phyloP scores from a whole-genome alignment of 1,139 yeast species.

The Candida anutae region DNA sequence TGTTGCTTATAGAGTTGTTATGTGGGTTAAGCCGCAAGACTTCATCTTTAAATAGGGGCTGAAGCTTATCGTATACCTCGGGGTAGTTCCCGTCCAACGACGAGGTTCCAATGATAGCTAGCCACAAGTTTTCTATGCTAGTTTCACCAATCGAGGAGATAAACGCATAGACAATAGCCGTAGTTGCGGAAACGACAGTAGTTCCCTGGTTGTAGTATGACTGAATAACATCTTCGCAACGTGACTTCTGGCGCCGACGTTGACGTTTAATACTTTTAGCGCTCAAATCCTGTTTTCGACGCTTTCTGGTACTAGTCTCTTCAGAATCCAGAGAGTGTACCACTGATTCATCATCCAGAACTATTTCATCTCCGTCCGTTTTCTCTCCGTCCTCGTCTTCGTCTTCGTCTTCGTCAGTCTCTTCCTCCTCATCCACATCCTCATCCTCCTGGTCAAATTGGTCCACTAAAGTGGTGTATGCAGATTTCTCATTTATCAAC shows the following conservation, averaged over 20 bases:
- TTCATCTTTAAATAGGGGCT: slow-evolving; percentile 76
- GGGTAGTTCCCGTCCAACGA: slow-evolving; percentile 73
- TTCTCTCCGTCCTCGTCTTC: slow-evolving; percentile 12
- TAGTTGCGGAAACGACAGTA: slow-evolving; percentile 63
- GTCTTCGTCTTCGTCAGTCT: slow-evolving; percentile 18
- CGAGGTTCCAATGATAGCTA: slow-evolving; percentile 81
- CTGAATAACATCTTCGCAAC: slow-evolving; percentile 60
- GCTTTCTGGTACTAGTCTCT: slow-evolving; percentile 22
- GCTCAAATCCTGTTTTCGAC: slow-evolving; percentile 22
- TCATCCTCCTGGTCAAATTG: slow-evolving; percentile 20
- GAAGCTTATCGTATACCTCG: slow-evolving; percentile 63
- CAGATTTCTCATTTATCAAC: slow-evolving; percentile 42
- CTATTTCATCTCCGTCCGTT: slow-evolving; percentile 17
- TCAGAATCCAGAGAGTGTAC: slow-evolving; percentile 27
- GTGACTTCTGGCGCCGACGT: slow-evolving; percentile 18
- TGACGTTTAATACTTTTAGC: slow-evolving; percentile 24
- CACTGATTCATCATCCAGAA: slow-evolving; percentile 18
- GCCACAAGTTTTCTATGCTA: slow-evolving; percentile 65
- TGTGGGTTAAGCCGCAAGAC: slow-evolving; percentile 57
- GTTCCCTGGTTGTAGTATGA: slow-evolving; percentile 80
- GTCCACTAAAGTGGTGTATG: slow-evolving; percentile 44
- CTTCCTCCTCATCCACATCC: slow-evolving; percentile 25
- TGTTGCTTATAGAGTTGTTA: slow-evolving; percentile 8
- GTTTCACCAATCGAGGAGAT: slow-evolving; percentile 64
- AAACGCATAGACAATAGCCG: slow-evolving; percentile 75